A percentile compares a stretch with the other conserved stretches of the same genome.
phyloP scores from a whole-genome alignment of 2,329 filamentous ascomycete species.

The Penicillium sp. region DNA sequence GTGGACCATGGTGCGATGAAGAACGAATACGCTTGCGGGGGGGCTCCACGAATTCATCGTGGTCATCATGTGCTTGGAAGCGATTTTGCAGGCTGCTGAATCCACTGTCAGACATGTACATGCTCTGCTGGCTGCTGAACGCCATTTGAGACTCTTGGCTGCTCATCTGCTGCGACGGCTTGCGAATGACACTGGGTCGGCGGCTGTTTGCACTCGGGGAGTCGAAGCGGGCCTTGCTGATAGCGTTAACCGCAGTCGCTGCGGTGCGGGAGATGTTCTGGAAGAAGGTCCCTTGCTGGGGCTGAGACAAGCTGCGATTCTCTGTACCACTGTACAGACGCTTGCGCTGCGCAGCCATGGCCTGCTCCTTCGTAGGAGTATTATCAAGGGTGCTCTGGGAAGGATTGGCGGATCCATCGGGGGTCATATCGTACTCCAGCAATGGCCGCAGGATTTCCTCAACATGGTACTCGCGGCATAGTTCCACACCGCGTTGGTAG shows the following conservation, averaged over 20 bases:
- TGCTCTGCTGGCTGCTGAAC: conserved; percentile 78
- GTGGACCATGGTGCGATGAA: conserved; percentile 52
- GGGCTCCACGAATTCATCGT: conserved; percentile 67
- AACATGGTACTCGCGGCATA: conserved; percentile 73
- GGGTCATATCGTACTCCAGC: conserved; percentile 52
- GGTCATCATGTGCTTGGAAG: conserved; percentile 39
- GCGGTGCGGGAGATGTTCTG: conserved; percentile 94
- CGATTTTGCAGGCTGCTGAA: conserved; percentile 66
- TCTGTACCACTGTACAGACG: conserved; percentile 83
- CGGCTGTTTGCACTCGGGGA: conserved; percentile 71
- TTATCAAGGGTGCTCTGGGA: conserved; percentile 82
- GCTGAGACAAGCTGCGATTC: conserved; percentile 62
- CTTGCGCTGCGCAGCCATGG: conserved; percentile 94
- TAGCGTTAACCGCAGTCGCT: conserved; percentile 89
- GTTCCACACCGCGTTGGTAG: conserved; percentile 87
- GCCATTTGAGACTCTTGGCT: conserved; percentile 67
- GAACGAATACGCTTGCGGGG: conserved; percentile 74
- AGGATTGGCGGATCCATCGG: conserved; percentile 65
- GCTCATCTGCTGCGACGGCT: conserved; percentile 64
- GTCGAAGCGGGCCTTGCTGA: conserved; percentile 94
- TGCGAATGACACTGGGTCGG: conserved; percentile 68
- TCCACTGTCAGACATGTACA: conserved; percentile 72
- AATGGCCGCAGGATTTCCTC: conserved; percentile 51
- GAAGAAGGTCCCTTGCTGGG: conserved; percentile 84
- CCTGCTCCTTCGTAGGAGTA: conserved; percentile 97